Evolutionary conservation across 345 rosid species (phyloP).

Genomic region (Erysimum cheiranthoides): DNA sequence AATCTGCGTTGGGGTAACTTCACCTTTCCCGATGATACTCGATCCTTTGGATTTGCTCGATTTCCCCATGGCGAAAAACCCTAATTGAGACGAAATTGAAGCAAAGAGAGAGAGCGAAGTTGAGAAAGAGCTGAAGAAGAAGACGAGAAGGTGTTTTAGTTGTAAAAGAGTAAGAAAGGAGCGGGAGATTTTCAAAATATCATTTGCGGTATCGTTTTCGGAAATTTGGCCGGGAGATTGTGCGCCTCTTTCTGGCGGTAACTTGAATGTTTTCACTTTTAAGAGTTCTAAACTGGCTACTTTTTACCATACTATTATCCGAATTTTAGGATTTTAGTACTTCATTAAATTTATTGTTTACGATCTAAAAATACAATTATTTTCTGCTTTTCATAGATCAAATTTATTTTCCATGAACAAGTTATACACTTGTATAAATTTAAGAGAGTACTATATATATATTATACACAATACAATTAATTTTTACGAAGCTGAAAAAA

Average conservation of each 20-base stretch:
- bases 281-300: no score
- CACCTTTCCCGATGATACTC: constrained; percentile 59
- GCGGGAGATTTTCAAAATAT: constrained; percentile 27
- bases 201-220: background rate
- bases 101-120: background rate
- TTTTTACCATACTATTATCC: no score
- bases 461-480: no score
- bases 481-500: no score
- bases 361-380: no score
- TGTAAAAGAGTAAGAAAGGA: background rate
- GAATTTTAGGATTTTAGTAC: no score
- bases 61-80: constrained; percentile 58
- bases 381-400: no score
- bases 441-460: no score
- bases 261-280: background rate
- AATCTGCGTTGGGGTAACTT: constrained; percentile 75
- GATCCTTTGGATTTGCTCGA: constrained; percentile 55
- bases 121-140: constrained; percentile 6
- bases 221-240: constrained; percentile 23
- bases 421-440: no score
- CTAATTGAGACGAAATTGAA: constrained; percentile 20
- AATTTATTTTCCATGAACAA: no score
- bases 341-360: no score
- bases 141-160: background rate
- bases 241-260: constrained; percentile 20